Conservation (phyloP, 2,329 filamentous ascomycete genomes). For the Intubia oerlemansii region DNA sequence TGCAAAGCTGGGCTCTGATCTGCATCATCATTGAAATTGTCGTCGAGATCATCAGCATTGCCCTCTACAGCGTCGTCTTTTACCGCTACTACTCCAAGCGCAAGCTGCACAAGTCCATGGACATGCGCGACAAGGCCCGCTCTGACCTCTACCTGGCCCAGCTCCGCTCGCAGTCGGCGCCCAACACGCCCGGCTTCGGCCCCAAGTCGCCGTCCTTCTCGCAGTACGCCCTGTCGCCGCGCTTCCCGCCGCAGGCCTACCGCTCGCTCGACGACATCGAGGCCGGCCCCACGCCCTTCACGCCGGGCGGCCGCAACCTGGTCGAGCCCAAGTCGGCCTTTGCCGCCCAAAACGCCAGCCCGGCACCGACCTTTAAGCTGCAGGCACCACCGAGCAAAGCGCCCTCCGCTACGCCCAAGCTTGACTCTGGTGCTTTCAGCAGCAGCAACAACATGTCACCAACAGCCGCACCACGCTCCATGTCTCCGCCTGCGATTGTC, state of each 20-base stretch:
- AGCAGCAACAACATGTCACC: too few species aligned
- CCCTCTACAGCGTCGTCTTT: conserved; percentile 85
- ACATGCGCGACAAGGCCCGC: conserved; percentile 78
- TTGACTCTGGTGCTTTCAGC: too few species aligned
- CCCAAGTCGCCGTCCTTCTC: conserved; percentile 40
- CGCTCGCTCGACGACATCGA: conserved; percentile 18
- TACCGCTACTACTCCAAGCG: conserved; percentile 97
- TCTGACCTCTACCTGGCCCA: conserved; percentile 87
- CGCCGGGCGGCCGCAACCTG: conserved; percentile 28
- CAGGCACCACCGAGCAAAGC: conserved; percentile 67
- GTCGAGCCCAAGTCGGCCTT: conserved; percentile 44
- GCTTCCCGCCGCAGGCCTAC: conserved; percentile 36
- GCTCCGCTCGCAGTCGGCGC: conserved; percentile 66
- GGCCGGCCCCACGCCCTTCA: conserved; percentile 21
- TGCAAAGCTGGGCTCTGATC: conserved; percentile 88
- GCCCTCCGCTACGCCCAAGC: too few species aligned
- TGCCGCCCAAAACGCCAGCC: conserved; percentile 19
- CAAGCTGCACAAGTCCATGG: conserved; percentile 90
- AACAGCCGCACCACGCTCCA: too few species aligned
- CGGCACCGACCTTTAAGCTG: conserved; percentile 46
- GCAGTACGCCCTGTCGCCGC: conserved; percentile 34
- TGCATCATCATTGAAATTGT: conserved; percentile 96
- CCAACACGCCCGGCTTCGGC: conserved; percentile 80
- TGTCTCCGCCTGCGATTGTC: too few species aligned
- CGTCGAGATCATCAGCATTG: conserved; percentile 75